Evolutionary conservation across 768 basidiomycete species (phyloP).

Genomic region (Lactarius vividus): DNA sequence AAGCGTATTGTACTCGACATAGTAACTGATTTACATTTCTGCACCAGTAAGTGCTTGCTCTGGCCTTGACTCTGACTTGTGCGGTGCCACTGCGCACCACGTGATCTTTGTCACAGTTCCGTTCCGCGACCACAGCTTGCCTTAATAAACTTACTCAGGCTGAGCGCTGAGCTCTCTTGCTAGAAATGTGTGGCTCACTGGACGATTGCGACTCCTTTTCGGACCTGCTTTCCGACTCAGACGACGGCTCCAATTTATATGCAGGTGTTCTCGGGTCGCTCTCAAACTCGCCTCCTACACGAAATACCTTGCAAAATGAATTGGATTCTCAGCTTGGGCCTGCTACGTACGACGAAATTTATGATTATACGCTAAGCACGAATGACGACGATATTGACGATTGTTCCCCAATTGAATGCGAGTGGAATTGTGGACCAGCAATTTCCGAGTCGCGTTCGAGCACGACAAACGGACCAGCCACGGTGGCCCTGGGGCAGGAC

Average conservation of each 20-base stretch:
- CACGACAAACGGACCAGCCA: not conserved
- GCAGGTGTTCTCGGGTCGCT: not conserved
- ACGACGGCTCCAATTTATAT: not conserved
- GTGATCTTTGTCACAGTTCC: not conserved
- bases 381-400: not conserved
- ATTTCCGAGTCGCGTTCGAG: not conserved
- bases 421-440: not conserved
- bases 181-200: constrained; percentile 1
- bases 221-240: constrained; percentile 7
- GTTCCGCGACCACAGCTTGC: not conserved
- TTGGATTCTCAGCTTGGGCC: not conserved
- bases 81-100: not conserved
- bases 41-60: not conserved
- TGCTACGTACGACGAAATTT: not conserved
- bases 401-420: not conserved
- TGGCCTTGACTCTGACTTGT: not conserved
- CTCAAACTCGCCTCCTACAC: not conserved
- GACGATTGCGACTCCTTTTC: constrained; percentile 1
- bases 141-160: not conserved
- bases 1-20: not conserved
- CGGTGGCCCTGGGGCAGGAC: not conserved
- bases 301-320: not conserved
- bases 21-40: not conserved
- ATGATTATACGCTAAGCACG: constrained; percentile 1
- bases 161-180: not conserved